Conservation (phyloP, 2,329 filamentous ascomycete genomes). For the Diaporthe ilicicola region DNA sequence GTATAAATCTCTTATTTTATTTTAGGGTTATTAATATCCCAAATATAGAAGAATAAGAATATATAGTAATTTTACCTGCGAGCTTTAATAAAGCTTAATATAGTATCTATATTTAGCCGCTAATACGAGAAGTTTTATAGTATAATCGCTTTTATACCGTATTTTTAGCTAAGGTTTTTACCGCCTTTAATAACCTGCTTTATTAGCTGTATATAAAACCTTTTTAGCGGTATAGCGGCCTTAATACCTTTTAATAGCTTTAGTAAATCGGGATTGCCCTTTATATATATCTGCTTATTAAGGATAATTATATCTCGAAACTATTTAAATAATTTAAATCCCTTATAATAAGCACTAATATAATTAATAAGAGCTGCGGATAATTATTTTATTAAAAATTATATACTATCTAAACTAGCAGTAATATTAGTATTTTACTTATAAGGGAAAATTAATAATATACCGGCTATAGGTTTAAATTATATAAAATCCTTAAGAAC, state of each 20-base stretch:
- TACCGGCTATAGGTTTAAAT: neutral
- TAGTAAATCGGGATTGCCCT: too few species aligned
- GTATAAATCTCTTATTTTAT: neutral
- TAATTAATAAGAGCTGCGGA: too few species aligned
- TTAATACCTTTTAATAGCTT: too few species aligned
- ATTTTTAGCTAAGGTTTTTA: too few species aligned
- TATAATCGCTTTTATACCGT: neutral
- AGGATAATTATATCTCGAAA: too few species aligned
- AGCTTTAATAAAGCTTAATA: neutral
- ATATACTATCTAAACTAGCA: too few species aligned
- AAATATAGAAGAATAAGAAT: neutral
- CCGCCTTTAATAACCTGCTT: neutral
- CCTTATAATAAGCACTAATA: too few species aligned
- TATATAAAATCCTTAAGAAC: neutral
- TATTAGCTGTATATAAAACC: neutral
- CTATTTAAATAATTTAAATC: too few species aligned
- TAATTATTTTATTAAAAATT: too few species aligned
- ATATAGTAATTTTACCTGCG: neutral
- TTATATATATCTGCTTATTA: too few species aligned
- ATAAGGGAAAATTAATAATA: neutral
- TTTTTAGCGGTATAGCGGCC: neutral
- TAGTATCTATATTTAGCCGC: neutral
- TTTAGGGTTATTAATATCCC: neutral
- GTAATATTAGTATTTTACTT: too few species aligned
- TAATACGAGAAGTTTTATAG: neutral